Evolutionary conservation across 768 basidiomycete genomes (phyloP), one percentile per base, ranked within the genome.

Genomic region (Postia placenta): DNA sequence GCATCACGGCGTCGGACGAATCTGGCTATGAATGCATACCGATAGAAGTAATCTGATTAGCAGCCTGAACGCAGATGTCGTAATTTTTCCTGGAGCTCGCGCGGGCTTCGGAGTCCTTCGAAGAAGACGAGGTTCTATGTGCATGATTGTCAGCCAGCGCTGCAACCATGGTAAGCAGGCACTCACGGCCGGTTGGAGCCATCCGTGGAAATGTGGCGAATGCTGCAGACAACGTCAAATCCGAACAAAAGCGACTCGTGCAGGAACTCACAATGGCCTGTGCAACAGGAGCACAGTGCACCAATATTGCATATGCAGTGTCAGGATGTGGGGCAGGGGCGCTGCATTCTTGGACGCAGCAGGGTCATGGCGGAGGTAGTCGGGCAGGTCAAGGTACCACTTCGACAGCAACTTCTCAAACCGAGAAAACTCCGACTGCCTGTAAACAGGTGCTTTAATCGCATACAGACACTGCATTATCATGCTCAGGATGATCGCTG

Each of bases 301-400:
- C 88, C 88, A 91, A 59, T 89, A 90, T 58, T 87, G 84, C 86
- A 90, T 85, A 60, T 90, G 87, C 43, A 91, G 67, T 35, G 83
- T 85, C 48, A 90, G 66, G 22, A 87, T 67, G 55, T 87, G 81
- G 3, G 87, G 85, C 1, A 74, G 74, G 5, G 77, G 77, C 17
- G 70, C 61, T 14, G 65, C 61, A 17, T 65, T 64, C 61, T 67
- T 77, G 49, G 63, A 61, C 12, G 72, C 66, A 14, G 72, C 74
- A 22, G 76, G 67, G 52, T 86, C 83, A 56, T 78, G 80, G 33
- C 82, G 78, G 25, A 91, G 66, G 60, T 87, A 78, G 36, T 78
- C 76, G 0, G 85, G 81, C 2, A 91, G 74, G 26, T 81, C 79
- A 28, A 85, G 64, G 60, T 83, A 82, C 87, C 87, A 90, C 57